Evolutionary conservation across 805 yeast species (phyloP), one percentile per base, ranked within the genome.

Genomic region (Debaryomyces hansenii): DNA sequence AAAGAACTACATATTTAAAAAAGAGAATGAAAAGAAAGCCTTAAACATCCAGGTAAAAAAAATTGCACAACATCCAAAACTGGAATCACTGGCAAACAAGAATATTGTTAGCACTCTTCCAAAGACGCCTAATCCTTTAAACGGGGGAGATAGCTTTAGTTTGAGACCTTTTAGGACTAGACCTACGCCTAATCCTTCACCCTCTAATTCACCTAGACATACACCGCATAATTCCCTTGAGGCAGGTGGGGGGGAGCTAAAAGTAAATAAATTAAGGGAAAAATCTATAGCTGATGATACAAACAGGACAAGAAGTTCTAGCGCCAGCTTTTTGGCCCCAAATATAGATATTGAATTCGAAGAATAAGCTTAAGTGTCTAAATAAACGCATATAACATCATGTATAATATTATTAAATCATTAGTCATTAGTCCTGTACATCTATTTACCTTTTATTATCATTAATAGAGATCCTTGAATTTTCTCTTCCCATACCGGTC

Each of bases 121-220:
- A 14, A 52, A 49, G 24, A 60, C 60, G 41, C 63, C 66, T 5
- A 49, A 53, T n/a, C 64, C 67, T 14, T 38, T 52, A 4, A 54
- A 31, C 15, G 18, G 41, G 4, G 48, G 31, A 5, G 76, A 66
- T 4, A 64, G 55, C 37, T 72, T 73, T 49, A 52, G 72, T 3
- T 61, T 71, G 44, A 55, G 78, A 39, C 77, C 77, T 2, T 73
- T 73, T 48, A 59, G 70, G 42, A 73, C 78, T 1, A 66, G 64
- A 15, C 52, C 62, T 1, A 70, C 77, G 1, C 78, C 78, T 3
- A 51, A 58, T 16, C 71, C 75, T 0, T 67, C 75, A 0, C 78
- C 77, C 1, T 50, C 57, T 14, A 51, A 58, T 1, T 72, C 78
- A 0, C 77, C 78, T 0, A 58, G 59, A 11, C 66, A 60, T 29